A percentile compares a stretch with the other conserved stretches of the same genome.
Evolutionary conservation across 1,284 basidiomycete genomes (phyloP).

Genomic region (Cryptococcus deneoformans): DNA sequence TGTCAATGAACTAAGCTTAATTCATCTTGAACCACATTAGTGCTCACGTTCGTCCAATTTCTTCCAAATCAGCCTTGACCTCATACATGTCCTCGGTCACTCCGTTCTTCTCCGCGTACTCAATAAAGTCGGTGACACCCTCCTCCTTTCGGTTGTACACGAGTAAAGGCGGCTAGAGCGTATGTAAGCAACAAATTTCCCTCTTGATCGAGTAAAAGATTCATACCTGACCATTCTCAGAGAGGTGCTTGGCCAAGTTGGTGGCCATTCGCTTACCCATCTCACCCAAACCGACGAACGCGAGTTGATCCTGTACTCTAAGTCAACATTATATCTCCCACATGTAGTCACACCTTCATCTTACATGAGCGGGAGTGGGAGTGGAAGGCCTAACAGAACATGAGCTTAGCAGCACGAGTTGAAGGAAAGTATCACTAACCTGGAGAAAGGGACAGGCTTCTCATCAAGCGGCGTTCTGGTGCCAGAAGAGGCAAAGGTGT

Average conservation of each 20-base stretch:
- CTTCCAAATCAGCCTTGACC: slow-evolving; percentile 36
- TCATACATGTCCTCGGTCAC: slow-evolving; percentile 29
- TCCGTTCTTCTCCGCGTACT: slow-evolving; percentile 28
- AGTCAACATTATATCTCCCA: background rate
- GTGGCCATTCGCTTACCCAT: slow-evolving; percentile 49
- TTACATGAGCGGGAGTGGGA: slow-evolving; percentile 2
- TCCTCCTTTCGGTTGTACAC: slow-evolving; percentile 47
- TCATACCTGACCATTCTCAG: slow-evolving; percentile 14
- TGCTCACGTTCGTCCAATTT: slow-evolving; percentile 44
- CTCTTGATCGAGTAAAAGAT: background rate
- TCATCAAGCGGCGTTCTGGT: slow-evolving; percentile 8
- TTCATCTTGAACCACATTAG: background rate
- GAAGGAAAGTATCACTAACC: slow-evolving; percentile 17
- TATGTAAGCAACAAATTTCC: background rate
- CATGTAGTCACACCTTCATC: too few species aligned
- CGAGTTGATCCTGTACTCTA: slow-evolving; percentile 37
- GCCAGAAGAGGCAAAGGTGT: slow-evolving; percentile 1
- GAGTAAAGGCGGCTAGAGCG: slow-evolving; percentile 38
- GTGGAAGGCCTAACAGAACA: slow-evolving; percentile 31
- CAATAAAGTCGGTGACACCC: slow-evolving; percentile 29
- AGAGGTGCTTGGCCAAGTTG: slow-evolving; percentile 41
- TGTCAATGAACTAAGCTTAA: slow-evolving; percentile 30
- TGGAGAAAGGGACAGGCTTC: slow-evolving; percentile 45
- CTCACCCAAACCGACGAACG: slow-evolving; percentile 48
- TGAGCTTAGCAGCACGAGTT: background rate